Base-by-base conservation (phyloP, 768 basidiomycete genomes). In the Ephemerocybe angulata region DNA sequence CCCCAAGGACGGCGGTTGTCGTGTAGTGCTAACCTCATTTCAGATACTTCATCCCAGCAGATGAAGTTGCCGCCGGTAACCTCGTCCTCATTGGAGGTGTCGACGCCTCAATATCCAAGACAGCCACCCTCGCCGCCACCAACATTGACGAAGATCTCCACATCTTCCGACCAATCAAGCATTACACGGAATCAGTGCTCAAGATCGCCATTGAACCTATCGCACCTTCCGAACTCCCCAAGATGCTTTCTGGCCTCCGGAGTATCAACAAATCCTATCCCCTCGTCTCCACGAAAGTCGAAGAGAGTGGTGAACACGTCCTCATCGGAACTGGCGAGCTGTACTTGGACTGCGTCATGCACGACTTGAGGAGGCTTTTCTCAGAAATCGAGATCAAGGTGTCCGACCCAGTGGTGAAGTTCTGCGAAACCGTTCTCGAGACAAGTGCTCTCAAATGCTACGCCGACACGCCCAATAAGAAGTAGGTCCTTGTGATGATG, bases 381-480 rank as follows among this genome's bases (percentile, higher is more conserved):
- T 86, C 94, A 28, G 97, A 99, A 76, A 97, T 98, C 62, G 97
- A 99, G 78, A 98, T 99, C 79, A 99, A 99, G 77, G 94, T 98
- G 13, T 98, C 96, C 22, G 97, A 99, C 75, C 97, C 97, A 1
- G 94, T 98, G 35, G 96, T 94, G 15, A 93, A 93, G 67, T 99
- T 99, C 75, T 90, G 92, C 66, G 97, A 99, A 76, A 99, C 97
- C 1, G 96, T 98, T 21, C 76, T 98, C 60, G 97, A 99, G 77
- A 98, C 96, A 29, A 93, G 90, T 61, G 97, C 96, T 3, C 72
- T 99, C 59, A 99, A 98, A 72, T 98, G 96, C 66, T 99, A 99
- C 70, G 97, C 97, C 17, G 97, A 98, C 63, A 98, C 97, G 28
- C 97, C 97, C 5, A 99, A 99, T 74, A 98, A 99, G 75, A 94